Evolutionary conservation across 805 yeast genomes (phyloP).

Genomic region (Tetrapisispora namnaoensis): DNA sequence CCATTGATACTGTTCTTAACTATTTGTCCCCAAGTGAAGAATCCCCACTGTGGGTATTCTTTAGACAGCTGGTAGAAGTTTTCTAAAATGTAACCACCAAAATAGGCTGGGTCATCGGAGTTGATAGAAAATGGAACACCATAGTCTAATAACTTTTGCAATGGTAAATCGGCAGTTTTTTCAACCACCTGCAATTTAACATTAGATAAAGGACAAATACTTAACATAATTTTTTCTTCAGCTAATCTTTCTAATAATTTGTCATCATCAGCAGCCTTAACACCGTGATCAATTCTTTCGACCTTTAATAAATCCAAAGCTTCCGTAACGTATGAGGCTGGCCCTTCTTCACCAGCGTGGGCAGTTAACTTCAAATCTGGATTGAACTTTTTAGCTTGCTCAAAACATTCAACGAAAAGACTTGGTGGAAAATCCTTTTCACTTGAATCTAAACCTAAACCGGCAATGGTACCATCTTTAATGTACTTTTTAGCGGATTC

Average conservation of each 20-base stretch:
- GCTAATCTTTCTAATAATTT: conserved; percentile 50
- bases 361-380: conserved; percentile 61
- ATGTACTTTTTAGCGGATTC: conserved; percentile 43
- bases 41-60: conserved; percentile 48
- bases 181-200: conserved; percentile 65
- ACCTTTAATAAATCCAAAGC: conserved; percentile 52
- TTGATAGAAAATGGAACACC: conserved; percentile 67
- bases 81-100: conserved; percentile 76
- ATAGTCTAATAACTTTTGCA: conserved; percentile 47
- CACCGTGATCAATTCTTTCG: conserved; percentile 74
- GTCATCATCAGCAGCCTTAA: conserved; percentile 48
- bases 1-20: conserved; percentile 61
- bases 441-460: conserved; percentile 73
- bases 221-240: conserved; percentile 43
- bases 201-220: conserved; percentile 73
- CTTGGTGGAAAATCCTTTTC: conserved; percentile 74
- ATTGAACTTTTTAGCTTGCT: conserved; percentile 36
- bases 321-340: conserved; percentile 51
- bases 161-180: conserved; percentile 58
- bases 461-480: conserved; percentile 52
- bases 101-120: conserved; percentile 74
- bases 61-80: conserved; percentile 60
- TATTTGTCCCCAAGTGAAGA: conserved; percentile 51
- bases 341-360: conserved; percentile 88
- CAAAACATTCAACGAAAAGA: conserved; percentile 55